Base-by-base conservation (phyloP, 2,329 filamentous ascomycete genomes). In the Curvularia sp. region DNA sequence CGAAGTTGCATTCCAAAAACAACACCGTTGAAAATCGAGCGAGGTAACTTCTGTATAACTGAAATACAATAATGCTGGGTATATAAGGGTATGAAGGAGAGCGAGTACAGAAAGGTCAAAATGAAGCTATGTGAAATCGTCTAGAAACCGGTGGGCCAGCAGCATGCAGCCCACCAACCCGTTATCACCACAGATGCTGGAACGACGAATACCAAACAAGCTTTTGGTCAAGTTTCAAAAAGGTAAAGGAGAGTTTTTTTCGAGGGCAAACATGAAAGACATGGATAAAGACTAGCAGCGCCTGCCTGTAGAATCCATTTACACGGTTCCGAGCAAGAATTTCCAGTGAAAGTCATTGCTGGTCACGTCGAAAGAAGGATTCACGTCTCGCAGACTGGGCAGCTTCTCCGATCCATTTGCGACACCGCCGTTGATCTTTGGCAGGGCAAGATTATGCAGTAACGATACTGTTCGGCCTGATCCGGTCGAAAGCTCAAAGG, bases 401-500 rank as follows among this genome's bases (percentile, higher is more conserved):
- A 73, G 56, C 43, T 64, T 63, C 18, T 75, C 70, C 4, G 58
- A 49, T 22, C 68, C 69, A 53, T 71, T 73, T 15, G 39, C 46
- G 26, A 58, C 57, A 4, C 69, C 67, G 39, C 68, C 67, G 49
- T 72, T 73, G 12, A 65, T 64, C 22, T 70, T 73, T 15, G 73
- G 64, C 9, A 70, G 63, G 3, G 74, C 68, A 4, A 74, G 55
- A 9, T 75, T 72, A 53, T 76, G 72, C 28, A 76, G 57, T 7
- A 76, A 57, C 7, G 72, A 75, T 0, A 75, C 72, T 22, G 70
- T 74, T 26, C 72, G 68, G 31, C 73, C 66, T 22, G 72, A 74
- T 20, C 72, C 70, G 28, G 71, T 75, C 15, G 71, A 72, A 46
- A 75, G 70, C 57, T 75, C 73, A 42, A 75, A 76, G 3, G 73